Conservation (phyloP, 1,139 yeast genomes). For the Debaryomycetaceae sp. region DNA sequence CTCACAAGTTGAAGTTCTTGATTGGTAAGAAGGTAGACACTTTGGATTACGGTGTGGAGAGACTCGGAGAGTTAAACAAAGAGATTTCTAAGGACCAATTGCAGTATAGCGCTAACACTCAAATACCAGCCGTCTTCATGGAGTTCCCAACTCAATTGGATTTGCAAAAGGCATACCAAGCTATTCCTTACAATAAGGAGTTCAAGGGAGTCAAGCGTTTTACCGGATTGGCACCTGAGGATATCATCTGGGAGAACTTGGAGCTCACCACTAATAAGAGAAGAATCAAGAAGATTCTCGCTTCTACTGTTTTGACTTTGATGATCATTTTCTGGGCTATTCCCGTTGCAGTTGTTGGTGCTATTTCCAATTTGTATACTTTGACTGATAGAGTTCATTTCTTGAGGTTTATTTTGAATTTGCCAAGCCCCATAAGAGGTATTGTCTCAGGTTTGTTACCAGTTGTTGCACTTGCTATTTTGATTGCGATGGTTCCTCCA, state of each 20-base stretch:
- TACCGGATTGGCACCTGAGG: slow-evolving; percentile 65
- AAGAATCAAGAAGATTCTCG: slow-evolving; percentile 37
- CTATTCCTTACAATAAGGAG: slow-evolving; percentile 64
- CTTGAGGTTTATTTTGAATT: slow-evolving; percentile 63
- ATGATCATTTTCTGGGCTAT: slow-evolving; percentile 85
- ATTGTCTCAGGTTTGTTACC: slow-evolving; percentile 84
- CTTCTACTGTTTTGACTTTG: slow-evolving; percentile 42
- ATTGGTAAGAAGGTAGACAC: slow-evolving; percentile 86
- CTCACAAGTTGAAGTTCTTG: slow-evolving; percentile 51
- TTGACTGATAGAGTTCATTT: slow-evolving; percentile 67
- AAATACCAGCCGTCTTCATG: slow-evolving; percentile 73
- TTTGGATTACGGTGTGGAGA: slow-evolving; percentile 64
- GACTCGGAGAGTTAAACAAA: slow-evolving; percentile 62
- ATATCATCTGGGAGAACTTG: slow-evolving; percentile 79
- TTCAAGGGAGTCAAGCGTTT: slow-evolving; percentile 59
- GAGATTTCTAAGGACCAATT: slow-evolving; percentile 62
- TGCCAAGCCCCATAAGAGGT: slow-evolving; percentile 71
- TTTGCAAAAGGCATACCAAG: slow-evolving; percentile 87
- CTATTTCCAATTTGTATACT: slow-evolving; percentile 76
- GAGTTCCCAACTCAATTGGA: slow-evolving; percentile 85
- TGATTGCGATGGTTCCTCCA: slow-evolving; percentile 78
- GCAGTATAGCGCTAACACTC: slow-evolving; percentile 40
- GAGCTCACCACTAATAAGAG: slow-evolving; percentile 41
- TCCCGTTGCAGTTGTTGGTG: slow-evolving; percentile 95
- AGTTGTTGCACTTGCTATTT: slow-evolving; percentile 71